A percentile compares a stretch with the other conserved stretches of the same genome.
phyloP scores from a whole-genome alignment of 2,329 filamentous ascomycete genomes.

The Penicillium decumbens region DNA sequence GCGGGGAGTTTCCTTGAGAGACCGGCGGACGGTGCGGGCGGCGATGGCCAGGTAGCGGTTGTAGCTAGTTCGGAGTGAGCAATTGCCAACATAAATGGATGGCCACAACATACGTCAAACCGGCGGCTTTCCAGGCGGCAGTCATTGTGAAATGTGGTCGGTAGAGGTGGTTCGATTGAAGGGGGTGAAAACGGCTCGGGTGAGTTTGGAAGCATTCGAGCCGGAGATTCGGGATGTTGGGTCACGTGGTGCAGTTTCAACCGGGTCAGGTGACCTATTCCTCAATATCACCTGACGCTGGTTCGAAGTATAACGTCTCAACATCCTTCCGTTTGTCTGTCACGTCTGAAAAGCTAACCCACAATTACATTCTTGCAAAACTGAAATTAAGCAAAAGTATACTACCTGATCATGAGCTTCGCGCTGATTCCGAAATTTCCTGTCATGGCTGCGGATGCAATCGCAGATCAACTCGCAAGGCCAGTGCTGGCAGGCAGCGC shows the following conservation, averaged over 20 bases:
- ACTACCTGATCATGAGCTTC: too few species aligned
- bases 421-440: not conserved
- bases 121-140: slow-evolving; percentile 97
- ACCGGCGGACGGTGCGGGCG: slow-evolving; percentile 89
- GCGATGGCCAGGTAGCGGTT: slow-evolving; percentile 98
- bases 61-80: slow-evolving; percentile 64
- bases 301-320: not conserved
- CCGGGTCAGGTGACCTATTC: slow-evolving; percentile 4
- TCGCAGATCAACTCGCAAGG: not conserved
- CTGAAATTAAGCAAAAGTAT: too few species aligned
- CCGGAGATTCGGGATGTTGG: slow-evolving; percentile 28
- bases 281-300: slow-evolving; percentile 21
- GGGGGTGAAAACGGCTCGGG: slow-evolving; percentile 28
- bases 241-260: slow-evolving; percentile 23
- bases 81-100: slow-evolving; percentile 5
- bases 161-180: slow-evolving; percentile 28
- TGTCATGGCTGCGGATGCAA: not conserved
- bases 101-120: slow-evolving; percentile 71
- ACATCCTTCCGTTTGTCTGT: not conserved
- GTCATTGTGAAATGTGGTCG: slow-evolving; percentile 65
- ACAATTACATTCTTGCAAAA: not conserved
- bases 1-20: slow-evolving; percentile 92
- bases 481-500: not conserved
- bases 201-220: slow-evolving; percentile 30
- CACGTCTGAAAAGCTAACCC: not conserved